A percentile compares a stretch with the other conserved stretches of the same genome.
These are phyloP conservation scores for Endotrypanum monterogeii DNA, from an alignment of 208 protist species.

Conservation along the genomic window DNA sequence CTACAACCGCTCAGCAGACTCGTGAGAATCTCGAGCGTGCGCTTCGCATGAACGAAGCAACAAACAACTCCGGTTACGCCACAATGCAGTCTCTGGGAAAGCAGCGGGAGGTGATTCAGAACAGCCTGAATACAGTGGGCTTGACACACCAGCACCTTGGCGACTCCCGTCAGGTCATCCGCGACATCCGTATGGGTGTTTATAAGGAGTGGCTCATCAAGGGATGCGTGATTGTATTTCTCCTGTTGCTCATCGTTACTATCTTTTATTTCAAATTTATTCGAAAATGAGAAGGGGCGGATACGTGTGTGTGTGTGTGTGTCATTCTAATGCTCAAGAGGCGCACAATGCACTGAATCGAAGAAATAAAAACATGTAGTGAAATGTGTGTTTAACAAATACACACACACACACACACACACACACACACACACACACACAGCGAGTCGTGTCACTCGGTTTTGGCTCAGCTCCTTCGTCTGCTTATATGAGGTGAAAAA, in stretches of 20 bases:
- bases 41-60: slow-evolving; percentile 55
- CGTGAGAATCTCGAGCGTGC: slow-evolving; percentile 70
- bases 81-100: slow-evolving; percentile 68
- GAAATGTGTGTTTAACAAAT: neutral
- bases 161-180: slow-evolving; percentile 61
- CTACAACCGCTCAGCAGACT: slow-evolving; percentile 35
- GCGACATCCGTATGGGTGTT: slow-evolving; percentile 65
- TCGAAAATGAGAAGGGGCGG: slow-evolving; percentile 21
- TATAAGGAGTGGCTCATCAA: slow-evolving; percentile 84
- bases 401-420: neutral
- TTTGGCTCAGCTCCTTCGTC: neutral
- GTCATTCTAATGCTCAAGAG: neutral
- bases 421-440: neutral
- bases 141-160: slow-evolving; percentile 50
- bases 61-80: slow-evolving; percentile 67
- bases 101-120: slow-evolving; percentile 70
- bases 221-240: slow-evolving; percentile 43
- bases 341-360: neutral
- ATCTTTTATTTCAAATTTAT: slow-evolving; percentile 78
- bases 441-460: neutral
- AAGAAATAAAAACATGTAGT: neutral
- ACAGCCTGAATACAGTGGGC: slow-evolving; percentile 54
- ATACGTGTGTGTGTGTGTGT: neutral
- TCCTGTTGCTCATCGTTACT: slow-evolving; percentile 55
- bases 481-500: too few species aligned